Base-by-base conservation (phyloP, 225 moss, liverwort and hornwort genomes). In the Bryoerythrophyllum caledonicum region DNA sequence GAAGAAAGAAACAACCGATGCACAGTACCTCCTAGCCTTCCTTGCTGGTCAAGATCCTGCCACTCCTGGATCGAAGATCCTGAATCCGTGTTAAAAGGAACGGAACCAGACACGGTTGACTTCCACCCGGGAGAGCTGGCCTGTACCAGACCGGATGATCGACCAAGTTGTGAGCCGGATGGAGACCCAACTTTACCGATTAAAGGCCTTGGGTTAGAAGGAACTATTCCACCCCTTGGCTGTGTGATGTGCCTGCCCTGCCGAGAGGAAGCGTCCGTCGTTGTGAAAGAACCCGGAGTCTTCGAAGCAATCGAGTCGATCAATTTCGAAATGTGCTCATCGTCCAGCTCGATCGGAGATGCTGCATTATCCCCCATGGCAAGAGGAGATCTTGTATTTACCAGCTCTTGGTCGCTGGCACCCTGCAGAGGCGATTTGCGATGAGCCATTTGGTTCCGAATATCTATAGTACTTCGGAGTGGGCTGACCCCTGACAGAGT, bases 321-420 rank as follows among this genome's bases (percentile, higher is more conserved):
- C 28, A 99, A 65, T 73, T 97, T 94, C 54, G 90, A 81, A 66
- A 97, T 80, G 68, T 90, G 82, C 72, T 94, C 94, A 61, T 95
- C 86, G 59, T 99, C 97, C 68, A 99, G 78, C 84, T 99, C 91
- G 63, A 91, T 99, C 35, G 99, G 99, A 75, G 99, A 99, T 35
- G 95, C 90, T 24, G 93, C 95, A 78, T 89, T 99, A 80, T 99
- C 95, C 49, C 95, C 99, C 71, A 86, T 84, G 71, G 87, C 87
- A 85, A 93, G 82, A 72, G 95, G 91, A 27, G 95, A 92, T 83
- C 89, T 93, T 43, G 91, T 80, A 73, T 88, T 89, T 60, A 89
- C 57, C 71, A 93, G 51, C 63, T 93, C 93, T 78, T 89, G 86
- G 59, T 96, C 95, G 70, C 87, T 84, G 55, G 71, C 60, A 73